These are phyloP conservation scores for Kandelia obovata DNA, from an alignment of 345 rosid genomes.

Conservation along the genomic window DNA sequence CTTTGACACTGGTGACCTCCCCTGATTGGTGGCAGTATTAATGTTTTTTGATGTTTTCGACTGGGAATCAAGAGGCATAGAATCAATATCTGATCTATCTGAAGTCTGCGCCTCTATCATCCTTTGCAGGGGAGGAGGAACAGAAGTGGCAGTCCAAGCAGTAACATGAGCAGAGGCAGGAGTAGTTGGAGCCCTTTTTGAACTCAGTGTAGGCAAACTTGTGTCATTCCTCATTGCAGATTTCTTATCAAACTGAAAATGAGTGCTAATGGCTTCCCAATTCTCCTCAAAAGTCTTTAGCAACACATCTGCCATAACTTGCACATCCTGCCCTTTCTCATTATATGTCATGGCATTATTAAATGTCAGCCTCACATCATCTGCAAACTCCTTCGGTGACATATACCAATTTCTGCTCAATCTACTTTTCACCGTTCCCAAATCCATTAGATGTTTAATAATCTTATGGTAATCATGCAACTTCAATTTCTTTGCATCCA, in stretches of 20 bases:
- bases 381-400: slow-evolving; percentile 69
- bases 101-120: slow-evolving; percentile 22
- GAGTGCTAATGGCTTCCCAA: slow-evolving; percentile 49
- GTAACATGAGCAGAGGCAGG: slow-evolving; percentile 1
- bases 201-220: slow-evolving; percentile 23
- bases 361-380: slow-evolving; percentile 83
- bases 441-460: slow-evolving; percentile 87
- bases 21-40: slow-evolving; percentile 6
- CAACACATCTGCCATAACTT: slow-evolving; percentile 65
- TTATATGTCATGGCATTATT: slow-evolving; percentile 79
- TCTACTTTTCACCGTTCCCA: slow-evolving; percentile 73
- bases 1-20: slow-evolving; percentile 29
- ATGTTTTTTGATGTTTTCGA: slow-evolving; percentile 6
- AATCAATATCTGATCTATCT: slow-evolving; percentile 47
- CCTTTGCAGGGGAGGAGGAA: slow-evolving; percentile 12
- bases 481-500: slow-evolving; percentile 67
- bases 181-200: slow-evolving; percentile 27
- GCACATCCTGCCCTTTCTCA: slow-evolving; percentile 80
- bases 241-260: slow-evolving; percentile 36
- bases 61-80: slow-evolving; percentile 33
- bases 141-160: slow-evolving; percentile 7
- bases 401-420: slow-evolving; percentile 59
- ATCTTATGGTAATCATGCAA: slow-evolving; percentile 71
- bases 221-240: slow-evolving; percentile 21
- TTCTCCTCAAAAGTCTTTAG: slow-evolving; percentile 58